phyloP scores from a whole-genome alignment of 805 yeast genomes.

The Hanseniaspora guilliermondii region DNA sequence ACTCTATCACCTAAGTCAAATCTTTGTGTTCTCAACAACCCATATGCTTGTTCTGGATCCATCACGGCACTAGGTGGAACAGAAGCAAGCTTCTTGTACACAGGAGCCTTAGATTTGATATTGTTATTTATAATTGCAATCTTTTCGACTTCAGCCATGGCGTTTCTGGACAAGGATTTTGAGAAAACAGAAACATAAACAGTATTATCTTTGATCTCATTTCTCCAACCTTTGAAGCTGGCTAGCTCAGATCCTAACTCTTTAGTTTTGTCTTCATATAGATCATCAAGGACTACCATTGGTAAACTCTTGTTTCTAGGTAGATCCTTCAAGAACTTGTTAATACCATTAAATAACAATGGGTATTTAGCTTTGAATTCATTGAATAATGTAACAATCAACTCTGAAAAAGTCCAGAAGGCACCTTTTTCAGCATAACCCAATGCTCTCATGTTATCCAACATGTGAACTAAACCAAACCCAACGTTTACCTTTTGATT shows the following conservation, averaged over 20 bases:
- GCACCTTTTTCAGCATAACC: conserved; percentile 66
- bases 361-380: conserved; percentile 56
- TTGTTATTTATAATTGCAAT: conserved; percentile 34
- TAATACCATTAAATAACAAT: conserved; percentile 37
- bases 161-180: conserved; percentile 57
- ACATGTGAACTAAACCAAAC: conserved; percentile 70
- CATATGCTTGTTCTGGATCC: conserved; percentile 60
- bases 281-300: conserved; percentile 23
- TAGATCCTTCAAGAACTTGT: conserved; percentile 15
- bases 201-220: conserved; percentile 41
- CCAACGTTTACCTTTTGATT: conserved; percentile 59
- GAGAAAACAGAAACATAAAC: conserved; percentile 61
- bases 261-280: conserved; percentile 16
- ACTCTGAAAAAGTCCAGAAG: conserved; percentile 74
- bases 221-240: conserved; percentile 32
- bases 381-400: conserved; percentile 54
- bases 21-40: conserved; percentile 57
- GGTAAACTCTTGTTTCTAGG: conserved; percentile 21
- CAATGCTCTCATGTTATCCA: conserved; percentile 64
- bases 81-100: conserved; percentile 51
- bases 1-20: conserved; percentile 86
- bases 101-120: conserved; percentile 32
- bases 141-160: conserved; percentile 56
- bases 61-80: conserved; percentile 78
- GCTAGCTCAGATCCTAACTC: neutral